These are phyloP conservation scores for Colletotrichum sidae DNA, from an alignment of 2,329 filamentous ascomycete species.

Conservation along the genomic window DNA sequence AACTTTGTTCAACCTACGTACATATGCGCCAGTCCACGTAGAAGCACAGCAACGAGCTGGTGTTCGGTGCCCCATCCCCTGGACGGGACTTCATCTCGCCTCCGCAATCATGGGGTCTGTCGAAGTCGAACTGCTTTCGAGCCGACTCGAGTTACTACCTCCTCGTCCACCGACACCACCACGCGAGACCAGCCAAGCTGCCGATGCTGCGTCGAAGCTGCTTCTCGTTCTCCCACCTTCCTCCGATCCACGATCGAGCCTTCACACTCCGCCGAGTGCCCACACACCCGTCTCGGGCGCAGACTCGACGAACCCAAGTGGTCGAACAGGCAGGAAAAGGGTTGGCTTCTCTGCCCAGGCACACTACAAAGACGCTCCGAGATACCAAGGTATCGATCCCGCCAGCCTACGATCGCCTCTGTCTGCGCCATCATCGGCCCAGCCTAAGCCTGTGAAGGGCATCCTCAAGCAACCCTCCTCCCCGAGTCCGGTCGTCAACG, in stretches of 20 bases:
- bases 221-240: constrained; percentile 50
- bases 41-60: constrained; percentile 12
- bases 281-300: constrained; percentile 57
- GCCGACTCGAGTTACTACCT: constrained; percentile 63
- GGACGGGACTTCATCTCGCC: constrained; percentile 20
- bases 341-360: constrained; percentile 69
- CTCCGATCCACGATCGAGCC: constrained; percentile 51
- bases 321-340: constrained; percentile 61
- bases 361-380: constrained; percentile 67
- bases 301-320: constrained; percentile 55
- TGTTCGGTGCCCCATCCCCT: constrained; percentile 20
- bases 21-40: constrained; percentile 30
- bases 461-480: constrained; percentile 82
- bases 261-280: constrained; percentile 65
- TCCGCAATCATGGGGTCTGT: constrained; percentile 54
- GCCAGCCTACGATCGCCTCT: constrained; percentile 53
- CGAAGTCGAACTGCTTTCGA: constrained; percentile 46
- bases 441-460: constrained; percentile 64
- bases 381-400: constrained; percentile 54
- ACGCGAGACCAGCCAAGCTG: constrained; percentile 60
- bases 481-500: constrained; percentile 57
- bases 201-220: constrained; percentile 49
- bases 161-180: constrained; percentile 76
- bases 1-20: constrained; percentile 10
- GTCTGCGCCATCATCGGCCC: constrained; percentile 52